Evolutionary conservation across 495 filamentous ascomycete species (phyloP).

Genomic region (Penicillium manginii): DNA sequence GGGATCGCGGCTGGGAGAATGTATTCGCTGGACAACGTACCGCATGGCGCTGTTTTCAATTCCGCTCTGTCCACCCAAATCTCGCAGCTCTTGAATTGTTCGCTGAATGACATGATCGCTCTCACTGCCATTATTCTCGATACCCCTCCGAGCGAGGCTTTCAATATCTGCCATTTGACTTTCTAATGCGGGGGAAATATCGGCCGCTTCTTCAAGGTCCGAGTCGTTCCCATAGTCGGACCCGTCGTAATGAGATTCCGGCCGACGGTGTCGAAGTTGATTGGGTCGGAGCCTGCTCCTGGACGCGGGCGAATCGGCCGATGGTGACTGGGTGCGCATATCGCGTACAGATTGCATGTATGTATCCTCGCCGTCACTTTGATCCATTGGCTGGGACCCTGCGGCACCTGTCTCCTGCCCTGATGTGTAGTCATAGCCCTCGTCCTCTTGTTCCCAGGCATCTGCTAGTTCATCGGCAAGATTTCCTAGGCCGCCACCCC

Average conservation of each 20-base stretch:
- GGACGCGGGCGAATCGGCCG: conserved; percentile 32
- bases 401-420: conserved; percentile 41
- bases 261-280: conserved; percentile 45
- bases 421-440: conserved; percentile 47
- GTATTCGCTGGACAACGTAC: conserved; percentile 44
- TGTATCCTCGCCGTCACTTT: conserved; percentile 40
- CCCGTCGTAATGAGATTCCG: conserved; percentile 58
- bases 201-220: conserved; percentile 68
- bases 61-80: conserved; percentile 78
- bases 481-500: conserved; percentile 70
- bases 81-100: conserved; percentile 72
- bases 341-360: conserved; percentile 32
- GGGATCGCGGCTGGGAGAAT: conserved; percentile 19
- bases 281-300: conserved; percentile 35
- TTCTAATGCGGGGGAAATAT: conserved; percentile 73
- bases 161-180: conserved; percentile 78
- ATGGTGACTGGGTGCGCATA: conserved; percentile 35
- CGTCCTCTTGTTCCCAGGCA: conserved; percentile 65
- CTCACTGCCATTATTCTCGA: conserved; percentile 70
- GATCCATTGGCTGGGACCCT: conserved; percentile 38
- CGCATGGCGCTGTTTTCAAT: conserved; percentile 81
- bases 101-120: conserved; percentile 70
- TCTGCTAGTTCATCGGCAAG: conserved; percentile 76
- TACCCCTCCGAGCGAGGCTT: conserved; percentile 69
- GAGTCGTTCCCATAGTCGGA: conserved; percentile 68